Evolutionary conservation across 2,329 filamentous ascomycete genomes (phyloP).

Genomic region (Cladosporium sp.): DNA sequence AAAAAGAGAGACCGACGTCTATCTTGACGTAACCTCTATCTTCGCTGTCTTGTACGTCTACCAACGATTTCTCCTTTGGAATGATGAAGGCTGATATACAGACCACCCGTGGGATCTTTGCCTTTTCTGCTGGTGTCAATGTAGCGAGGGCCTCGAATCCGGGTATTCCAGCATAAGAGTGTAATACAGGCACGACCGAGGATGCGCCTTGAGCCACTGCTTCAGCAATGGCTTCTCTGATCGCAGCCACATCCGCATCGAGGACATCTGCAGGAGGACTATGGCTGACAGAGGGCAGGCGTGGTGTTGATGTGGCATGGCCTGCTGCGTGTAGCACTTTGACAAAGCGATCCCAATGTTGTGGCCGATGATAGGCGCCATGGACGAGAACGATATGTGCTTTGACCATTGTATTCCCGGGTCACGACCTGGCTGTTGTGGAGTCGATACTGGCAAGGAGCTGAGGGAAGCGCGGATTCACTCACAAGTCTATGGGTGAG

Average conservation of each 20-base stretch:
- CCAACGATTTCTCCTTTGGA: constrained; percentile 8
- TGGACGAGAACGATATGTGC: constrained; percentile 20
- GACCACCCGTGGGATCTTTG: constrained; percentile 15
- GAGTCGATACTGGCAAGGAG: neutral
- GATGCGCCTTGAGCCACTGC: constrained; percentile 11
- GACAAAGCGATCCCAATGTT: constrained; percentile 16
- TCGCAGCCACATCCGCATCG: constrained; percentile 15
- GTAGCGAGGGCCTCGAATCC: constrained; percentile 20
- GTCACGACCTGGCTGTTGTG: too few relatives aligned
- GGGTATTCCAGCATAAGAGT: constrained; percentile 18
- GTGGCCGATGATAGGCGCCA: constrained; percentile 18
- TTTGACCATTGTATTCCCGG: constrained; percentile 14
- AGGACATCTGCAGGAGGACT: neutral
- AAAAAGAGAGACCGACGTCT: neutral
- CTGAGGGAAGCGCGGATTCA: neutral
- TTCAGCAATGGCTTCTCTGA: constrained; percentile 16
- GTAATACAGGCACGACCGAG: constrained; percentile 19
- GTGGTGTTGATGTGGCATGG: constrained; percentile 14
- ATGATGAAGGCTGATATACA: constrained; percentile 20
- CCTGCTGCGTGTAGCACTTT: constrained; percentile 15
- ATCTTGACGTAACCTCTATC: neutral
- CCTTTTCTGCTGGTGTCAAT: constrained; percentile 12
- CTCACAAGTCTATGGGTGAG: neutral
- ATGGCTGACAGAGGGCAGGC: constrained; percentile 17
- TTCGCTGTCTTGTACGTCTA: neutral